Percentiles rank a stretch among this genome's conserved stretches.
These are phyloP conservation scores for Herpetomonas tarakana DNA, from an alignment of 208 protist species.

Conservation along the genomic window DNA sequence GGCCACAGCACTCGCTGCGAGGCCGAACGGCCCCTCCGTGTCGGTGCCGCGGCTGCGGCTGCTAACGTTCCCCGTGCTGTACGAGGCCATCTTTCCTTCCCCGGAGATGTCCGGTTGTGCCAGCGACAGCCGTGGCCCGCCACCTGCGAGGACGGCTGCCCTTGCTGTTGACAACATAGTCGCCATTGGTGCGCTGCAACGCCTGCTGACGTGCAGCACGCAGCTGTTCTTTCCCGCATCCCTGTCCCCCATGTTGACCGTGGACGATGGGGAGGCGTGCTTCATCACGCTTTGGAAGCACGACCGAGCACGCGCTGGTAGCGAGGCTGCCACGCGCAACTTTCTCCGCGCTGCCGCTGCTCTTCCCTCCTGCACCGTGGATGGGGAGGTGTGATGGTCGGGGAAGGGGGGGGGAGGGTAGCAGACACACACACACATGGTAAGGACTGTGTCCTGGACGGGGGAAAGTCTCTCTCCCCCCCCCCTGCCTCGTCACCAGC, in stretches of 20 bases:
- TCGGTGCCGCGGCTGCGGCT: conserved; percentile 2
- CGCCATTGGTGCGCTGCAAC: not conserved
- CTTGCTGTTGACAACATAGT: too few relatives aligned
- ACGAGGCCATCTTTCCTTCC: conserved; percentile 19
- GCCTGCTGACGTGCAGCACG: conserved; percentile 4
- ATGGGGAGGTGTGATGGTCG: not conserved
- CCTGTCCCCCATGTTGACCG: too few relatives aligned
- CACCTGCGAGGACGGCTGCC: too few relatives aligned
- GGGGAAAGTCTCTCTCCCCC: too few relatives aligned
- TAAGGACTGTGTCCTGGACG: too few relatives aligned
- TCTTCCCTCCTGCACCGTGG: conserved; percentile 4
- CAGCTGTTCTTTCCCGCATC: conserved; percentile 6
- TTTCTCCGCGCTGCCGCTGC: not conserved
- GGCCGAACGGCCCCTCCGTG: too few relatives aligned
- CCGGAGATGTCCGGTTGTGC: not conserved
- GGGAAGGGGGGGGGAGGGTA: too few relatives aligned
- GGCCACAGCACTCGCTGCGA: conserved; percentile 4
- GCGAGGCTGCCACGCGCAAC: not conserved
- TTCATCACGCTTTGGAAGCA: conserved; percentile 1
- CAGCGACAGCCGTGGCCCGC: not conserved
- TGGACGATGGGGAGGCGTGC: too few relatives aligned
- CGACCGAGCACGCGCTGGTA: not conserved
- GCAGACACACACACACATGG: not conserved
- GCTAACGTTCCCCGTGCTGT: conserved; percentile 21
- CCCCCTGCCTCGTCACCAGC: too few relatives aligned